Percentiles rank a stretch among this genome's conserved stretches.
phyloP scores from a whole-genome alignment of 2,329 filamentous ascomycete species.

The Diaporthe ilicicola region DNA sequence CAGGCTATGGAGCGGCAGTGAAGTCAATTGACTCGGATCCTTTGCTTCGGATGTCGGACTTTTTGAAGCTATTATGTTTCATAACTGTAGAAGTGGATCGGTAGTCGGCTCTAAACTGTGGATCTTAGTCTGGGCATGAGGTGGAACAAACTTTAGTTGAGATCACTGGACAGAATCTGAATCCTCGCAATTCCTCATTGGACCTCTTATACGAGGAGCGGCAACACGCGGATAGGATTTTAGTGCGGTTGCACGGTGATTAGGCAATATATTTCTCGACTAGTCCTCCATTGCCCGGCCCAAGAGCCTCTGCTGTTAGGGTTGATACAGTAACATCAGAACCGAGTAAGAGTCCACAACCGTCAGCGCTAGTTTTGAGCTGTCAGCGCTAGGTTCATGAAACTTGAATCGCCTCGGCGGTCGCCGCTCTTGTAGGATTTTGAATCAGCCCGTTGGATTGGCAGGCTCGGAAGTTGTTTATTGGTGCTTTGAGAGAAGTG shows the following conservation, averaged over 20 bases:
- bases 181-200: neutral
- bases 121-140: neutral
- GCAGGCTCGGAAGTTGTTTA: neutral
- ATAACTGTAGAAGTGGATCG: neutral
- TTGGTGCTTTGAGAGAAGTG: no score
- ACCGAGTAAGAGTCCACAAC: neutral
- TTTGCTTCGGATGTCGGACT: neutral
- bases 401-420: neutral
- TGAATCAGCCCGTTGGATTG: neutral
- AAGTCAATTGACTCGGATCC: neutral
- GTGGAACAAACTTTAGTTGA: neutral
- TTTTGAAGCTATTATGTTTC: neutral
- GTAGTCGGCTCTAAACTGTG: neutral
- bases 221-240: neutral
- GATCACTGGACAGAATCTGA: neutral
- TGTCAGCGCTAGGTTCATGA: neutral
- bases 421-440: neutral
- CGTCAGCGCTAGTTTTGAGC: neutral
- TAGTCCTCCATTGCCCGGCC: neutral
- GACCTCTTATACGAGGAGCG: neutral
- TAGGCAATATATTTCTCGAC: neutral
- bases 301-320: neutral
- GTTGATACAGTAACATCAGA: neutral
- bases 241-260: neutral
- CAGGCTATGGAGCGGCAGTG: neutral